These are phyloP conservation scores for Hypoxylon cercidicola DNA, from an alignment of 495 filamentous ascomycete genomes.

Conservation along the genomic window DNA sequence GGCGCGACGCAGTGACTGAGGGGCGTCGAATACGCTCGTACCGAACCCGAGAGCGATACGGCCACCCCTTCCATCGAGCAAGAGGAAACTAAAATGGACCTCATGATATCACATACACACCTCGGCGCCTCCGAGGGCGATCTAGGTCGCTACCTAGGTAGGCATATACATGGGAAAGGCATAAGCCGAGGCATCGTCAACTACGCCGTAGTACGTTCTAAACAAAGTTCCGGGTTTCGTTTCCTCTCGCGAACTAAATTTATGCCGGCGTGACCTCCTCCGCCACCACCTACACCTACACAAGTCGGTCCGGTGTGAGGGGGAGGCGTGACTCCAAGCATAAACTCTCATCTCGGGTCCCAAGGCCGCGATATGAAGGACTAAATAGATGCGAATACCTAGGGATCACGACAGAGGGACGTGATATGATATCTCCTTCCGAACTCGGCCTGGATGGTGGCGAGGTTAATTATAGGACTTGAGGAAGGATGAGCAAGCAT, in stretches of 20 bases:
- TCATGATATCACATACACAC: slow-evolving; percentile 8
- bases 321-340: not conserved
- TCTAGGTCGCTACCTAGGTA: not conserved
- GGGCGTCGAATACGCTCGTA: slow-evolving; percentile 7
- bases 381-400: too few species aligned
- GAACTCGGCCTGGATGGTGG: too few species aligned
- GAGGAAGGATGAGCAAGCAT: not conserved
- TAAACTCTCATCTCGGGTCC: slow-evolving; percentile 7
- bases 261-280: not conserved
- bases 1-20: slow-evolving; percentile 26
- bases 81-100: slow-evolving; percentile 1
- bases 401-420: too few species aligned
- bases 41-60: slow-evolving; percentile 12
- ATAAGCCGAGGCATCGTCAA: slow-evolving; percentile 4
- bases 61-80: slow-evolving; percentile 20
- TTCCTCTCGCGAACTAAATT: not conserved
- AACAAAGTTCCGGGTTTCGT: not conserved
- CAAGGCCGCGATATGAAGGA: not conserved
- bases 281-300: slow-evolving; percentile 4
- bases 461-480: not conserved
- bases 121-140: slow-evolving; percentile 5
- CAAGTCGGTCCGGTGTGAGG: slow-evolving; percentile 4
- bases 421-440: too few species aligned
- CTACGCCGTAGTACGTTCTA: not conserved
- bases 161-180: not conserved